Percentiles rank a stretch among this genome's conserved stretches.
These are phyloP conservation scores for Cutaneotrichosporon mucoides DNA, from an alignment of 1,284 basidiomycete genomes.

Conservation along the genomic window DNA sequence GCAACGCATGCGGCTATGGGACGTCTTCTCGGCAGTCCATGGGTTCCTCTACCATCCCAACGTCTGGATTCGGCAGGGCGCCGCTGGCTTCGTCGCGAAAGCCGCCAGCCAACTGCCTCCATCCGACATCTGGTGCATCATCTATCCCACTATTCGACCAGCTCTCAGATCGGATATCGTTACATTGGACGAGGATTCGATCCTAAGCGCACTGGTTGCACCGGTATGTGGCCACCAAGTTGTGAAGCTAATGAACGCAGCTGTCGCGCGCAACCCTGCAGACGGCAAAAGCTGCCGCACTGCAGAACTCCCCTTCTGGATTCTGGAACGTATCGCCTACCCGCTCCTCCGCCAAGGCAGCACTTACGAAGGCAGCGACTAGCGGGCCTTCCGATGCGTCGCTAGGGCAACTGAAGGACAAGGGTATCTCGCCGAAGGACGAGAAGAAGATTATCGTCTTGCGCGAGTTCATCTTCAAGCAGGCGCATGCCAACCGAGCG, in stretches of 20 bases:
- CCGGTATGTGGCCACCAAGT: constrained; percentile 59
- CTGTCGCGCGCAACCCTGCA: constrained; percentile 75
- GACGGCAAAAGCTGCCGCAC: constrained; percentile 60
- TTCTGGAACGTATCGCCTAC: constrained; percentile 61
- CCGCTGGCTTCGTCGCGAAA: constrained; percentile 79
- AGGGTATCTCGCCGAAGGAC: constrained; percentile 51
- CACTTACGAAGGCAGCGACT: constrained; percentile 2
- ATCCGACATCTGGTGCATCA: constrained; percentile 92
- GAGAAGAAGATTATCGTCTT: constrained; percentile 57
- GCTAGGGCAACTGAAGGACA: constrained; percentile 30
- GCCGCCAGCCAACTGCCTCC: constrained; percentile 70
- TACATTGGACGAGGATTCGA: constrained; percentile 65
- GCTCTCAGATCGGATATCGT: constrained; percentile 81
- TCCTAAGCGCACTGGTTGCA: constrained; percentile 69
- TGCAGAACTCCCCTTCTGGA: constrained; percentile 50
- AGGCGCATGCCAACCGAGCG: constrained; percentile 66
- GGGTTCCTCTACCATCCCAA: constrained; percentile 95
- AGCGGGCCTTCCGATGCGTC: background rate
- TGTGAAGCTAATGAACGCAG: constrained; percentile 49
- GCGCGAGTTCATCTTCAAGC: constrained; percentile 79
- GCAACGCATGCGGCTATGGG: constrained; percentile 89
- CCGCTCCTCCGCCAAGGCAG: constrained; percentile 10
- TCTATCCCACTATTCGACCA: constrained; percentile 85
- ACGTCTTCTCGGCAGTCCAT: constrained; percentile 77
- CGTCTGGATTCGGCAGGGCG: constrained; percentile 91